Base-by-base conservation (phyloP, 1,284 basidiomycete species). In the Irpex lacteus region DNA sequence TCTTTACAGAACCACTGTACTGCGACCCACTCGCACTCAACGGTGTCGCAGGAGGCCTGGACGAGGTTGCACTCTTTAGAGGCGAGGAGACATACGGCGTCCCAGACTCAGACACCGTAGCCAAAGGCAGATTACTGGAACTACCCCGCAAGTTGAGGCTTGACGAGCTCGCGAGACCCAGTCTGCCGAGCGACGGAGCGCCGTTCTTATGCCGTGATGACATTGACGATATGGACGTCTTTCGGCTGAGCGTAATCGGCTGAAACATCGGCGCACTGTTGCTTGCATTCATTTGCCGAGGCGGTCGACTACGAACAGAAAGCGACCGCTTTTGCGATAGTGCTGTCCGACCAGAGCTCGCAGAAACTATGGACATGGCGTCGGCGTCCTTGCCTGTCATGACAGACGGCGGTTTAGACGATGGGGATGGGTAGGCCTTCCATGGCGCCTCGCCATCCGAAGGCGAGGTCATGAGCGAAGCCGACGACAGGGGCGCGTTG, bases 61-160 rank as follows among this genome's bases (percentile, higher is more conserved):
- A 19, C 63, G 63, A 32, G 21, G 66, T 66, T n/a, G 49, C 60
- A 3, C 47, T 63, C 60, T 63, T 60, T 49, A 65, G 62, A 32
- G 65, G 54, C 63, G 44, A 63, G 57, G 50, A 60, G 40, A n/a
- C 56, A 47, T 54, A 40, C 18, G 62, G 63, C 36, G 55, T 68
- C 61, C 82, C 82, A 47, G 82, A 75, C 71, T 87, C 85, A 13
- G 77, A 79, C 2, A 86, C 80, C 2, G 80, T 78, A 65, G 77
- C 78, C 71, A 86, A 80, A 34, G 83, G 81, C 15, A 82, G 73
- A 67, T 85, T 82, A 4, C 75, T 73, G 5, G 78, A 74, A 64
- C 84, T 85, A 60, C 80, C 59, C 77, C 62, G 67, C 58, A 85
- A 71, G 70, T 80, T 78, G 67, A 81, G 66, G 67, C 80, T 83